These are phyloP conservation scores for Backusella circina DNA, from an alignment of 192 early-diverging fungal genomes.

Conservation along the genomic window DNA sequence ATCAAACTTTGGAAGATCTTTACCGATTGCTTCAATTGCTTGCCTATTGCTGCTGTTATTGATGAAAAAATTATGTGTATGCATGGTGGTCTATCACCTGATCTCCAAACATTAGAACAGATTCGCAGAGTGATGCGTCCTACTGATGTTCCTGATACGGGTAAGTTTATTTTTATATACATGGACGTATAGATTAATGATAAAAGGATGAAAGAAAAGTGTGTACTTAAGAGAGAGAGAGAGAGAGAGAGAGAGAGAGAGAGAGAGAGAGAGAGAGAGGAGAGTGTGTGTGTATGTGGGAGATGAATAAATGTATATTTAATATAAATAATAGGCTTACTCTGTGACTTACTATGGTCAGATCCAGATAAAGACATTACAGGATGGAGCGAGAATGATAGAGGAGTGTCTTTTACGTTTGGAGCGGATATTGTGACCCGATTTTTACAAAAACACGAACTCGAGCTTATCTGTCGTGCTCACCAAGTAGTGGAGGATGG, in stretches of 20 bases:
- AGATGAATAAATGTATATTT: too few relatives aligned
- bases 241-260: too few relatives aligned
- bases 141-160: conserved; percentile 97
- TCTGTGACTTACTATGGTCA: conserved; percentile 96
- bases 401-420: conserved; percentile 95
- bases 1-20: conserved; percentile 99
- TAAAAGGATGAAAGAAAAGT: background rate
- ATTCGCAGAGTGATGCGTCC: conserved; percentile 96
- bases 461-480: conserved; percentile 90
- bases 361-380: conserved; percentile 96
- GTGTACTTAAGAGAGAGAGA: background rate
- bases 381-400: conserved; percentile 97
- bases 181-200: background rate
- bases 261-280: too few relatives aligned
- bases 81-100: conserved; percentile 97
- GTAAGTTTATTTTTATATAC: conserved; percentile 20
- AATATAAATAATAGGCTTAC: conserved; percentile 44
- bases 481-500: conserved; percentile 98
- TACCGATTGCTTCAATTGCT: conserved; percentile 98
- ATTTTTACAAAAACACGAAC: conserved; percentile 89
- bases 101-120: conserved; percentile 96
- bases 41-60: conserved; percentile 95
- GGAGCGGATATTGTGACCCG: conserved; percentile 87
- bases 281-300: too few relatives aligned
- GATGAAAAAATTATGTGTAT: conserved; percentile 99